Evolutionary conservation across 129 eudicot species (phyloP).

Genomic region (Flaveria linearis): DNA sequence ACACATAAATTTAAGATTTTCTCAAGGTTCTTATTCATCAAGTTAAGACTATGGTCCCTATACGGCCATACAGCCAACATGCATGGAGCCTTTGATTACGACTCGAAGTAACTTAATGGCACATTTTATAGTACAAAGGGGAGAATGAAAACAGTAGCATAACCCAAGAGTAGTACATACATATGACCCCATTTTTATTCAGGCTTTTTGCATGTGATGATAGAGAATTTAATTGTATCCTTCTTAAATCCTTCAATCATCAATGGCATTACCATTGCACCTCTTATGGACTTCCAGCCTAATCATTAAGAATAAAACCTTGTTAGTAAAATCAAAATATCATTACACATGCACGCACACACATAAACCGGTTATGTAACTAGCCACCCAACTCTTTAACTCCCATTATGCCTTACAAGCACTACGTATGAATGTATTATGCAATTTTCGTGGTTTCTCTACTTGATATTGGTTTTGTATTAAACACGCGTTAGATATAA

Average conservation of each 20-base stretch:
- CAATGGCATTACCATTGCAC: too few relatives aligned
- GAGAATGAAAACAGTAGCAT: too few relatives aligned
- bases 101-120: background rate
- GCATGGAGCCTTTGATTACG: background rate
- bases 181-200: conserved; percentile 10
- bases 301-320: too few relatives aligned
- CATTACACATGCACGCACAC: background rate
- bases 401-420: background rate
- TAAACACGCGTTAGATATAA: too few relatives aligned
- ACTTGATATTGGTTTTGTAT: background rate
- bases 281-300: too few relatives aligned
- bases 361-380: background rate
- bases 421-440: background rate
- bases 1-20: background rate
- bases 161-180: background rate
- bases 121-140: background rate
- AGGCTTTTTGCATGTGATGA: conserved; percentile 77
- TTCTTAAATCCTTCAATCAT: too few relatives aligned
- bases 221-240: too few relatives aligned
- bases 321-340: background rate
- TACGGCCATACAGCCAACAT: background rate
- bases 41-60: background rate
- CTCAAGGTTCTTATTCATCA: background rate
- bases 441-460: background rate
- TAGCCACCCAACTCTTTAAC: background rate